Conservation (phyloP, 495 filamentous ascomycete genomes). For the Cercophora newfieldiana region DNA sequence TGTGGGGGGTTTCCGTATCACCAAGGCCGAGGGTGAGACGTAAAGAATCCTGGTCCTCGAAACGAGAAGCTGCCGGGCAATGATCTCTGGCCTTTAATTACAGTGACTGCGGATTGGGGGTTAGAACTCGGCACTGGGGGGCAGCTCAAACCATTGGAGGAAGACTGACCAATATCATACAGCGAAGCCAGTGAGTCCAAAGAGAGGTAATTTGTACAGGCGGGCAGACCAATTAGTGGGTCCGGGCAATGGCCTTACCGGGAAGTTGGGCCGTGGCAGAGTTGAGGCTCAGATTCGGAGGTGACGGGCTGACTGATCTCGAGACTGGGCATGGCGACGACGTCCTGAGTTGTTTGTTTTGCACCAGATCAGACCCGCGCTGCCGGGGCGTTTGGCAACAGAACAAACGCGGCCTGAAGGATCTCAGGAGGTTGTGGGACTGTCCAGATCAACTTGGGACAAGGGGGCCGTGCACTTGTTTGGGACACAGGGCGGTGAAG, state of each 20-base stretch:
- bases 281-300: slow-evolving; percentile 35
- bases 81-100: slow-evolving; percentile 33
- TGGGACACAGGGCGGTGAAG: slow-evolving; percentile 19
- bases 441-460: slow-evolving; percentile 18
- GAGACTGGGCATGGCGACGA: slow-evolving; percentile 36
- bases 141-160: slow-evolving; percentile 37
- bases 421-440: slow-evolving; percentile 18
- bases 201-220: slow-evolving; percentile 37
- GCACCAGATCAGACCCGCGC: slow-evolving; percentile 13
- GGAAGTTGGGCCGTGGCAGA: slow-evolving; percentile 17
- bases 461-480: slow-evolving; percentile 26
- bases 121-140: slow-evolving; percentile 31
- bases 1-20: neutral
- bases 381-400: neutral
- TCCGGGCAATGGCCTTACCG: slow-evolving; percentile 20
- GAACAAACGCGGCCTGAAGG: slow-evolving; percentile 14
- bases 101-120: slow-evolving; percentile 35
- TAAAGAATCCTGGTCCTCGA: neutral
- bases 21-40: neutral
- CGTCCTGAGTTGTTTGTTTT: neutral
- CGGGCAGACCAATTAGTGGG: slow-evolving; percentile 30
- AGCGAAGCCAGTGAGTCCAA: slow-evolving; percentile 27
- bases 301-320: slow-evolving; percentile 20
- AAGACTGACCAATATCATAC: slow-evolving; percentile 56
- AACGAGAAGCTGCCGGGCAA: neutral